phyloP scores from a whole-genome alignment of 2,329 filamentous ascomycete genomes.

The Verticillium albo-atrum region DNA sequence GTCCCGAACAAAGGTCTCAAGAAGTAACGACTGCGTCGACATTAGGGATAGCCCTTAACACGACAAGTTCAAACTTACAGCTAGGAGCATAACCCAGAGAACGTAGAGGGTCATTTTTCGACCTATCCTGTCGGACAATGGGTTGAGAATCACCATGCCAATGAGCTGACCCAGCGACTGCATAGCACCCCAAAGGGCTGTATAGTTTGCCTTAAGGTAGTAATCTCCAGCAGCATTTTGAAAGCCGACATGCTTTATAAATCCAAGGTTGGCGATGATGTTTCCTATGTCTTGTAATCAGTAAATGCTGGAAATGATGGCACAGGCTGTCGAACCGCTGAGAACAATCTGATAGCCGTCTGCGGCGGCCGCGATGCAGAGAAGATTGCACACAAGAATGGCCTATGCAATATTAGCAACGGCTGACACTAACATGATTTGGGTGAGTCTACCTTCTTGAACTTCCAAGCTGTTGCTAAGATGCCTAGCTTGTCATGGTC shows the following conservation, averaged over 20 bases:
- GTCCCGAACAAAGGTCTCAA: conserved; percentile 26
- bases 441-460: neutral
- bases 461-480: neutral
- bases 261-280: conserved; percentile 32
- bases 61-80: neutral
- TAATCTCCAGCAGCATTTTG: conserved; percentile 16
- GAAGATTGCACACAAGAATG: conserved; percentile 13
- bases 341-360: conserved; percentile 21
- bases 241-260: conserved; percentile 26
- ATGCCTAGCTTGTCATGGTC: neutral
- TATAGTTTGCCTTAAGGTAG: conserved; percentile 25
- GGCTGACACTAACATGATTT: no score
- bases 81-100: conserved; percentile 22
- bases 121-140: conserved; percentile 20
- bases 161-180: conserved; percentile 33
- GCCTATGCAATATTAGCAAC: neutral
- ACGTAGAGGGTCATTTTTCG: conserved; percentile 25
- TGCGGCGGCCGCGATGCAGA: conserved; percentile 18
- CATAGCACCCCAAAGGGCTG: conserved; percentile 32
- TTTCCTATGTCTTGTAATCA: conserved; percentile 9
- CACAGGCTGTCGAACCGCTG: no score
- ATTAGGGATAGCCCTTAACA: no score
- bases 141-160: conserved; percentile 25
- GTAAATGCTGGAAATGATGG: no score
- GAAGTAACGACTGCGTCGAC: conserved; percentile 25